Conservation (phyloP, 2,329 filamentous ascomycete genomes). For the Tolypocladium tundrense region DNA sequence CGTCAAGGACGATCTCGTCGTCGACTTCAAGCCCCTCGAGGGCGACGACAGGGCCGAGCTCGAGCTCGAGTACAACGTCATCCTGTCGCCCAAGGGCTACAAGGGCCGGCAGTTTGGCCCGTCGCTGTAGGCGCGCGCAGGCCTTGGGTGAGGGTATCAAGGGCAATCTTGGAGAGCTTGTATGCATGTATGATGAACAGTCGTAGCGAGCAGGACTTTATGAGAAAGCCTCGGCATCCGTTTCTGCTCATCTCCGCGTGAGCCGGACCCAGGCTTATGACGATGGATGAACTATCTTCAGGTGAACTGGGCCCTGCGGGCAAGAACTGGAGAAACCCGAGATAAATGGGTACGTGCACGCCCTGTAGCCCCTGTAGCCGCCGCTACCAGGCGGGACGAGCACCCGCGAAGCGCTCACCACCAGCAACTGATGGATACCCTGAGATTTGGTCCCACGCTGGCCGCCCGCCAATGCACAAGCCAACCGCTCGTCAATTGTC, state of each 20-base stretch:
- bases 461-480: neutral
- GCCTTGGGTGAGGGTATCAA: neutral
- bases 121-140: neutral
- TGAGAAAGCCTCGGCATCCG: neutral
- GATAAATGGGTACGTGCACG: neutral
- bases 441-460: neutral
- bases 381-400: neutral
- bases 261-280: neutral
- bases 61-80: constrained; percentile 32
- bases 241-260: neutral
- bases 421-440: neutral
- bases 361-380: neutral
- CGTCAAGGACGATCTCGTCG: constrained; percentile 41
- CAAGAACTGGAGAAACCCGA: neutral
- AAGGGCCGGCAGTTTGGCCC: constrained; percentile 17
- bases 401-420: neutral
- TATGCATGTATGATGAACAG: neutral
- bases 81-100: constrained; percentile 33
- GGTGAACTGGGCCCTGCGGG: neutral
- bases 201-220: neutral
- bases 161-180: neutral
- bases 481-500: neutral
- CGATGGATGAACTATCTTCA: neutral
- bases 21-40: constrained; percentile 36
- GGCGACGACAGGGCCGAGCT: constrained; percentile 25